Evolutionary conservation across 345 rosid genomes (phyloP), one percentile per base, ranked within the genome.

Genomic region (Euphorbia peplus): DNA sequence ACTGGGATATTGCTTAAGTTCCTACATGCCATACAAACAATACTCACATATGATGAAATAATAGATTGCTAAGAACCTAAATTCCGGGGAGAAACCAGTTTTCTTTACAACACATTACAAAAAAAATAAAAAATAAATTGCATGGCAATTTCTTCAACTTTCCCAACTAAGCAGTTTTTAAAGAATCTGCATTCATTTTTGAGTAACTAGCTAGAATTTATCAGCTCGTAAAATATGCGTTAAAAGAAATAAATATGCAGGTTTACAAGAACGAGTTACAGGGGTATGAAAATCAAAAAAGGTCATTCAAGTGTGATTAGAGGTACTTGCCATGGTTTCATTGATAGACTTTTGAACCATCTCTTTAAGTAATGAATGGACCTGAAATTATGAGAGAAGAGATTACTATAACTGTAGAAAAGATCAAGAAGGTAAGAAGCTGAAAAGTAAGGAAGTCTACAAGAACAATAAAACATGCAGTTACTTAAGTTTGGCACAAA

Each of bases 1-100:
- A 47, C 90, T 79, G 2, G 98, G 98, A 70, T 93, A 93, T 55
- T 93, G 98, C 71, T 91, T 93, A 54, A 93, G 84, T 79, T 93
- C 98, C 98, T 91, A 71, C 62, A 68, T 24, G 72, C 30, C 66
- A 54, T 11, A 66, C 11, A 71, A 57, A 28, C n/a, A 24, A 18
- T 61, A 48, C 56, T 60, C 21, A 26, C 14, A 48, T 14, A 3
- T 44, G 18, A 60, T 60, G 44, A 19, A 32, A 32, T n/a, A 32
- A 32, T n/a, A 19, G 48, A 61, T 16, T 6, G 6, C 44, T 14
- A 7, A 25, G 42, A 1, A 62, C 28, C 19, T 42, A 62, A 4
- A 15, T 41, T 41, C 13, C n/a, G 15, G 9, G 18, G 44, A 50
- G 4, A 50, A 50, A 55, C 39, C 2, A 42, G n/a, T 19, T 18